phyloP scores from a whole-genome alignment of 1,284 basidiomycete species.

The Cutaneotrichosporon cyanovorans region DNA sequence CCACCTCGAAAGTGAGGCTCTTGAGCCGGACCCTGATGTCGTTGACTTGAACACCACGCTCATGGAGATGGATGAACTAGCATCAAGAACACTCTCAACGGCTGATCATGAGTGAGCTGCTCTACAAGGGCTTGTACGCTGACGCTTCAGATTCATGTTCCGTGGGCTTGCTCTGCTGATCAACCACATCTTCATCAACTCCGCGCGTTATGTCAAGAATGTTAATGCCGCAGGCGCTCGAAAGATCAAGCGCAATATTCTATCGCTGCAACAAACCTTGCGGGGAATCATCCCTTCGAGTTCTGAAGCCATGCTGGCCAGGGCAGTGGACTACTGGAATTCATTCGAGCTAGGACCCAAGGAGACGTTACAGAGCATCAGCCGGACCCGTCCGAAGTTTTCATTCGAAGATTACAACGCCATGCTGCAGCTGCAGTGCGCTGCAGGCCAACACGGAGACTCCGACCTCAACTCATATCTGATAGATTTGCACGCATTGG shows the following conservation, averaged over 20 bases:
- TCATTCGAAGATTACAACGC: conserved; percentile 84
- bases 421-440: conserved; percentile 80
- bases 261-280: conserved; percentile 86
- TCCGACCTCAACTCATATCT: conserved; percentile 42
- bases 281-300: conserved; percentile 57
- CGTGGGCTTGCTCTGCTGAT: conserved; percentile 78
- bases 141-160: conserved; percentile 59
- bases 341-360: conserved; percentile 66
- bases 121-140: neutral
- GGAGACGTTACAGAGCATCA: conserved; percentile 64
- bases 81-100: conserved; percentile 56
- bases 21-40: conserved; percentile 84
- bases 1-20: conserved; percentile 66
- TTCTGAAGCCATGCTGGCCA: conserved; percentile 63
- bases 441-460: conserved; percentile 52
- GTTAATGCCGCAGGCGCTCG: conserved; percentile 73
- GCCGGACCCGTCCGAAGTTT: conserved; percentile 55
- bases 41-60: conserved; percentile 80
- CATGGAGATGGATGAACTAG: conserved; percentile 65
- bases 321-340: conserved; percentile 71
- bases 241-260: conserved; percentile 83
- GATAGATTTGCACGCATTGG: conserved; percentile 44
- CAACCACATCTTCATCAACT: conserved; percentile 71
- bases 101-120: conserved; percentile 53
- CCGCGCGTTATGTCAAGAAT: conserved; percentile 62